These are phyloP conservation scores for Quercus bicolor DNA, from an alignment of 306 rosid species.

Conservation along the genomic window DNA sequence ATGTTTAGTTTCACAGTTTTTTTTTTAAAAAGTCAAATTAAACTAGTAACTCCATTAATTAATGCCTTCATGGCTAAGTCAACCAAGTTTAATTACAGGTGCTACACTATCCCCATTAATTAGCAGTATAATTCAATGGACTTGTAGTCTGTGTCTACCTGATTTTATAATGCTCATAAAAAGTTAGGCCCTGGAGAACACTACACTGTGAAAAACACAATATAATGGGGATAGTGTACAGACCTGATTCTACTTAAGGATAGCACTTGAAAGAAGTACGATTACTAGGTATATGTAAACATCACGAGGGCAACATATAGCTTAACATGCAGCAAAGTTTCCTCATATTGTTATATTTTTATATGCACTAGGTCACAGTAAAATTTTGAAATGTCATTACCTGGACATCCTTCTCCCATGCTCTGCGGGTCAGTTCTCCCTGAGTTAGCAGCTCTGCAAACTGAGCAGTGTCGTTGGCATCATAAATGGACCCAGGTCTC, in stretches of 20 bases:
- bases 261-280: neutral
- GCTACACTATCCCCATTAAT: neutral
- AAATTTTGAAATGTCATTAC: slow-evolving; percentile 32
- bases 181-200: neutral
- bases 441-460: slow-evolving; percentile 99
- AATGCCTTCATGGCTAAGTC: neutral
- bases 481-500: slow-evolving; percentile 98
- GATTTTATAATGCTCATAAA: neutral
- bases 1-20: neutral
- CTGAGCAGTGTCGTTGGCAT: slow-evolving; percentile 98
- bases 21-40: neutral
- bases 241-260: neutral
- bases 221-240: neutral
- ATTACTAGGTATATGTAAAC: neutral
- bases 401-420: slow-evolving; percentile 99
- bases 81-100: neutral
- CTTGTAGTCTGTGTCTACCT: neutral
- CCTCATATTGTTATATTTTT: neutral
- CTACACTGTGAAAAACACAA: neutral
- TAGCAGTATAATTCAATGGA: neutral
- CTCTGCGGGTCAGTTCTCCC: slow-evolving; percentile 96
- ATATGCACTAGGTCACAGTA: slow-evolving; percentile 6
- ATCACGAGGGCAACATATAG: neutral
- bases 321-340: neutral
- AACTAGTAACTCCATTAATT: neutral